These are phyloP conservation scores for Cordyceps militaris DNA, from an alignment of 2,329 filamentous ascomycete genomes.

Conservation along the genomic window DNA sequence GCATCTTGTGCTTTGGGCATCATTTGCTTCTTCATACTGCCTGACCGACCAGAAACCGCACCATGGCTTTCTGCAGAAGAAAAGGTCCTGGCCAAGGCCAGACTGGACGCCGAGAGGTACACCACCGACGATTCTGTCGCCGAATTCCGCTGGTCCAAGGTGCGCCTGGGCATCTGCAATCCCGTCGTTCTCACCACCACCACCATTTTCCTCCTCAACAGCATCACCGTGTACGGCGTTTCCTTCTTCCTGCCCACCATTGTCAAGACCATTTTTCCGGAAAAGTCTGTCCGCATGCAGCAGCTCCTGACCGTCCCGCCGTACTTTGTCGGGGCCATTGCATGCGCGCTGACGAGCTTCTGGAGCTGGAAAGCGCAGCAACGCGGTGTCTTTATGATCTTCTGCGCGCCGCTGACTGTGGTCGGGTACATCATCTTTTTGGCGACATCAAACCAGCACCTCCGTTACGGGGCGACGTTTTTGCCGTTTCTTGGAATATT, in stretches of 20 bases:
- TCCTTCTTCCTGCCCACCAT: conserved; percentile 68
- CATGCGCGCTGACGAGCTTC: conserved; percentile 1
- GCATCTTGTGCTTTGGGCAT: conserved; percentile 46
- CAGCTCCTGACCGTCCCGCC: conserved; percentile 35
- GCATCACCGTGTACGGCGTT: conserved; percentile 65
- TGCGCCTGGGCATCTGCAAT: conserved; percentile 54
- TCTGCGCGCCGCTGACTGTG: conserved; percentile 55
- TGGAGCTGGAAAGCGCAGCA: conserved; percentile 5
- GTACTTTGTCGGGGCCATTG: not conserved
- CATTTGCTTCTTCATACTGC: conserved; percentile 54
- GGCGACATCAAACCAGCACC: conserved; percentile 39
- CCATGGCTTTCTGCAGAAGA: conserved; percentile 58
- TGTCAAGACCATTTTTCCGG: conserved; percentile 60
- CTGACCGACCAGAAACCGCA: conserved; percentile 59
- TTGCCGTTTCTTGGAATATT: conserved; percentile 57
- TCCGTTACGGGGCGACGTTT: conserved; percentile 63
- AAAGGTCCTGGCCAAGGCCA: conserved; percentile 54
- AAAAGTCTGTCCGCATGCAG: conserved; percentile 48
- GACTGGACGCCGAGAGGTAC: conserved; percentile 51
- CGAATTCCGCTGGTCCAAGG: conserved; percentile 52
- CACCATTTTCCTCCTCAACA: conserved; percentile 56
- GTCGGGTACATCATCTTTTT: conserved; percentile 64
- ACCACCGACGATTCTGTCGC: conserved; percentile 51
- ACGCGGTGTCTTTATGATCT: conserved; percentile 42
- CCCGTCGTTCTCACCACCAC: conserved; percentile 46